These are phyloP conservation scores for Calocera viscosa DNA, from an alignment of 768 basidiomycete genomes.

Conservation along the genomic window DNA sequence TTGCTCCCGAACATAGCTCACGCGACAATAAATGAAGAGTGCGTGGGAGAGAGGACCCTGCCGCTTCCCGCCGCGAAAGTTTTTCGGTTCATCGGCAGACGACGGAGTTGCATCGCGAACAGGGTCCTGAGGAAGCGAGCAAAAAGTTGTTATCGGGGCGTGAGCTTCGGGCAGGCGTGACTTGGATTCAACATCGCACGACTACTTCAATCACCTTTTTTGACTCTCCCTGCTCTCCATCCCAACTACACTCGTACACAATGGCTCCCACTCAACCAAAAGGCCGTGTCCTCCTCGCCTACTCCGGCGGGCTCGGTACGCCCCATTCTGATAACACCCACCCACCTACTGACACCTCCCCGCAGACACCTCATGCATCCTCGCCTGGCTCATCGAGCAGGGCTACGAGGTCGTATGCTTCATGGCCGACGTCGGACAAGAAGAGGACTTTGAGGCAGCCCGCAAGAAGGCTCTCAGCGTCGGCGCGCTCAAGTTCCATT, in stretches of 20 bases:
- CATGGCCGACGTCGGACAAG: constrained; percentile 92
- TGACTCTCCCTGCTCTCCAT: not conserved
- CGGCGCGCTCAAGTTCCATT: constrained; percentile 93
- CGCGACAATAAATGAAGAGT: not conserved
- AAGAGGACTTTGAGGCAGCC: constrained; percentile 93
- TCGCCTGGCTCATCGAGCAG: constrained; percentile 96
- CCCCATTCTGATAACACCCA: constrained; percentile 13
- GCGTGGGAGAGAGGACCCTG: not conserved
- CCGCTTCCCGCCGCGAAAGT: too few relatives aligned
- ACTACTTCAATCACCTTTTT: not conserved
- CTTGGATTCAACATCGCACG: not conserved
- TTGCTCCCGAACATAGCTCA: not conserved
- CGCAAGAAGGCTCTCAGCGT: constrained; percentile 76
- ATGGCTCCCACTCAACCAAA: constrained; percentile 20
- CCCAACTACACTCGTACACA: not conserved
- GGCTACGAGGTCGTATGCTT: constrained; percentile 95
- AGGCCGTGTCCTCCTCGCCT: constrained; percentile 90
- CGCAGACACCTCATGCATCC: constrained; percentile 94
- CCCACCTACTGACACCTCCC: not conserved
- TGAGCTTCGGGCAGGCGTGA: not conserved
- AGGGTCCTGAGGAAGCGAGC: not conserved
- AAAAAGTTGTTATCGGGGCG: not conserved
- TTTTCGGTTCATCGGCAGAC: too few relatives aligned
- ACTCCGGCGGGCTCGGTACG: constrained; percentile 95
- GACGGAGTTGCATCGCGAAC: not conserved